Conservation (phyloP, 2,329 filamentous ascomycete species). For the Dothideomycetes sp. region DNA sequence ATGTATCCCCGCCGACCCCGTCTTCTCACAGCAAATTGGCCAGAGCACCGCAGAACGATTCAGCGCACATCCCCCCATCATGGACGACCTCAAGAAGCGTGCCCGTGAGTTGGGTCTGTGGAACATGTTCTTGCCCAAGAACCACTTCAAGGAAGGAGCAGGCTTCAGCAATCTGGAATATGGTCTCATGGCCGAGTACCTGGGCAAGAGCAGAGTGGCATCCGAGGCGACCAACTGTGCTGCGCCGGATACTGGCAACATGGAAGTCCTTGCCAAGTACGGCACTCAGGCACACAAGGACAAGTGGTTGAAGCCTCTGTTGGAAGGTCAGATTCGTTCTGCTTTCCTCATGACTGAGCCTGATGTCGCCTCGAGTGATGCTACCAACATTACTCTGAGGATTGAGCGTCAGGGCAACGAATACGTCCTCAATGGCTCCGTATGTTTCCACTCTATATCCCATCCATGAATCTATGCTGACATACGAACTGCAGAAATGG, state of each 20-base stretch:
- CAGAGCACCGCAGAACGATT: constrained; percentile 63
- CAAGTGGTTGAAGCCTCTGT: constrained; percentile 40
- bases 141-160: constrained; percentile 89
- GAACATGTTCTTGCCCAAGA: constrained; percentile 97
- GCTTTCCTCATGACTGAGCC: constrained; percentile 46
- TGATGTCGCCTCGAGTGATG: constrained; percentile 42
- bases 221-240: constrained; percentile 75
- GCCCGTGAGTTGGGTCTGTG: constrained; percentile 78
- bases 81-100: constrained; percentile 83
- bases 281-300: constrained; percentile 42
- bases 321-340: constrained; percentile 41
- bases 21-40: constrained; percentile 73
- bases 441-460: constrained; percentile 35
- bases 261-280: constrained; percentile 45
- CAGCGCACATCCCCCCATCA: constrained; percentile 65
- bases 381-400: constrained; percentile 48
- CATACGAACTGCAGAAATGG: constrained; percentile 65
- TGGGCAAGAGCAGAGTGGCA: constrained; percentile 76
- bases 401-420: constrained; percentile 78
- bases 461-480: not conserved
- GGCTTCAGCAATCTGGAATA: constrained; percentile 96
- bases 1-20: constrained; percentile 64
- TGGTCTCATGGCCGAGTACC: constrained; percentile 90
- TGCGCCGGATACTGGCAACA: constrained; percentile 44
- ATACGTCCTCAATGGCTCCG: constrained; percentile 82